Evolutionary conservation across 2,329 filamentous ascomycete species (phyloP).

Genomic region (Alternaria gaisen): DNA sequence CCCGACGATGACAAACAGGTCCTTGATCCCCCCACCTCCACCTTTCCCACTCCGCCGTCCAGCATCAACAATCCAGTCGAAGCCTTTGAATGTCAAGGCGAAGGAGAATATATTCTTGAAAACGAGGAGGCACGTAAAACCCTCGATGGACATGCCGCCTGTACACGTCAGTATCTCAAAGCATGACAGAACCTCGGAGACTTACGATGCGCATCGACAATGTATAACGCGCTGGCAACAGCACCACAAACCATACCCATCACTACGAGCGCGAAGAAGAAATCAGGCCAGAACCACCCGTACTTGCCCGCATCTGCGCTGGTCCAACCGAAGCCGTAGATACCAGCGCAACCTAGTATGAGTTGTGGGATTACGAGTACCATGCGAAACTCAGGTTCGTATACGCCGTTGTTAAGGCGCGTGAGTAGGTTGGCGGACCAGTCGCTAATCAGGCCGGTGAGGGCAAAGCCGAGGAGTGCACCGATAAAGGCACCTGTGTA

Average conservation of each 20-base stretch:
- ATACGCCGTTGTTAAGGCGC: slow-evolving; percentile 77
- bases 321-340: slow-evolving; percentile 86
- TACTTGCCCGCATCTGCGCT: slow-evolving; percentile 68
- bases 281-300: slow-evolving; percentile 76
- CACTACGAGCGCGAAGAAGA: slow-evolving; percentile 86
- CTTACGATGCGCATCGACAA: slow-evolving; percentile 87
- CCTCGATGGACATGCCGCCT: slow-evolving; percentile 85
- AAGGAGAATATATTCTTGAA: slow-evolving; percentile 97
- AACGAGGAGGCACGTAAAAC: slow-evolving; percentile 86
- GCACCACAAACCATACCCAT: slow-evolving; percentile 92
- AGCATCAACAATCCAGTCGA: slow-evolving; percentile 76
- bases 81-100: slow-evolving; percentile 82
- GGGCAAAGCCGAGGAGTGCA: slow-evolving; percentile 76
- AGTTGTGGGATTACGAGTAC: slow-evolving; percentile 84
- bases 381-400: slow-evolving; percentile 91
- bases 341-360: slow-evolving; percentile 76
- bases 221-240: slow-evolving; percentile 84
- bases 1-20: slow-evolving; percentile 74
- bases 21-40: slow-evolving; percentile 62
- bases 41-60: slow-evolving; percentile 10
- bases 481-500: slow-evolving; percentile 81
- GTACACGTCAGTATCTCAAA: slow-evolving; percentile 1
- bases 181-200: slow-evolving; percentile 7
- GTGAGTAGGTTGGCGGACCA: slow-evolving; percentile 75
- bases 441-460: slow-evolving; percentile 80